Evolutionary conservation across 1,284 basidiomycete genomes (phyloP).

Genomic region (Ceraceosorus bombacis): DNA sequence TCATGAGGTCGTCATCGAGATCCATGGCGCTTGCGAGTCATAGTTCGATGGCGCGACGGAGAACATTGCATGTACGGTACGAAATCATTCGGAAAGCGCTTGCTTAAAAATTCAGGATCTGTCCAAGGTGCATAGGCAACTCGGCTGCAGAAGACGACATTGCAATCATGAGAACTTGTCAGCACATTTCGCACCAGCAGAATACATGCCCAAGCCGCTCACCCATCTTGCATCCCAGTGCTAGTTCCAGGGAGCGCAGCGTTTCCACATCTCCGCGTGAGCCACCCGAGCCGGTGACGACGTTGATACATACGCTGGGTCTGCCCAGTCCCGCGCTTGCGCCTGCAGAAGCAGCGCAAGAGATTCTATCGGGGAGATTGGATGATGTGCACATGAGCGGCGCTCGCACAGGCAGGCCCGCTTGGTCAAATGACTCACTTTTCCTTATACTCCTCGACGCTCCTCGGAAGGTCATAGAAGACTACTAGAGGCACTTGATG

Average conservation of each 20-base stretch:
- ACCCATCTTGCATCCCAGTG: slow-evolving; percentile 38
- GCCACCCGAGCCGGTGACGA: slow-evolving; percentile 89
- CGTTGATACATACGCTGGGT: slow-evolving; percentile 82
- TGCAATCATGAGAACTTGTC: background rate
- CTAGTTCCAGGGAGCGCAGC: slow-evolving; percentile 89
- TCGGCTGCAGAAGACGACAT: slow-evolving; percentile 9
- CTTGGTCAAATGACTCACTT: slow-evolving; percentile 48
- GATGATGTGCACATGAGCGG: background rate
- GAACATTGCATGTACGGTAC: too few species aligned
- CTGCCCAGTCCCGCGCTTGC: slow-evolving; percentile 71
- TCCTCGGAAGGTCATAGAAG: slow-evolving; percentile 74
- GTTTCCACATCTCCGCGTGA: slow-evolving; percentile 72
- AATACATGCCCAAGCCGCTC: slow-evolving; percentile 13
- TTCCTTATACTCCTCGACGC: slow-evolving; percentile 90
- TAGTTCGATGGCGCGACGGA: too few species aligned
- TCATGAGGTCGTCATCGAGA: too few species aligned
- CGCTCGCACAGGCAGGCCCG: background rate
- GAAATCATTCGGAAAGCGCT: too few species aligned
- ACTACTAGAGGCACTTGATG: slow-evolving; percentile 82
- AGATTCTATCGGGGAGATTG: background rate
- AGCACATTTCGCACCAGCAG: background rate
- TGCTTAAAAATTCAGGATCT: slow-evolving; percentile 32
- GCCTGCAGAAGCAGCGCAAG: slow-evolving; percentile 46
- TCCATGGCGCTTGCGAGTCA: too few species aligned
- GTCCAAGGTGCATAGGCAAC: slow-evolving; percentile 29